These are phyloP conservation scores for Bryopsis sp. DNA, from an alignment of 139 green algal species.

Conservation along the genomic window DNA sequence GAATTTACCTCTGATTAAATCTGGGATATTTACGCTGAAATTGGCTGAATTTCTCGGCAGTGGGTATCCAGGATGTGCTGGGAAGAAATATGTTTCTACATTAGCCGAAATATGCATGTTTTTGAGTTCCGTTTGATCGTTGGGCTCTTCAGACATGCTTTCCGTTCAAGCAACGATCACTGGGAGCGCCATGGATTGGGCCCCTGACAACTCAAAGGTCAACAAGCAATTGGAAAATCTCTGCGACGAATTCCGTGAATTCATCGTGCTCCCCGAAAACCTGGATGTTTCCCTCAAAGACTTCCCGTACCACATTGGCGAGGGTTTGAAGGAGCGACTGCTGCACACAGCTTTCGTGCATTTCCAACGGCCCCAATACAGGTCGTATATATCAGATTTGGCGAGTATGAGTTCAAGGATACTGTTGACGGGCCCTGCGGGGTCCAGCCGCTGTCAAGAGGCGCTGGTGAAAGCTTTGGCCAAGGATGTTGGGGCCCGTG, in stretches of 20 bases:
- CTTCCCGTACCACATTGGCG: conserved; percentile 11
- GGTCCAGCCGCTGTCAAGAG: conserved; percentile 5
- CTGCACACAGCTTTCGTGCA: conserved; percentile 6
- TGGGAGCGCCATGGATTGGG: background rate
- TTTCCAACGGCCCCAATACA: background rate
- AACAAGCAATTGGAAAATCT: background rate
- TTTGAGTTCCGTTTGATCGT: background rate
- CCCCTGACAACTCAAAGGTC: background rate
- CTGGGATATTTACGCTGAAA: too few relatives aligned
- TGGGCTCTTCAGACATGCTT: background rate
- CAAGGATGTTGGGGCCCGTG: background rate
- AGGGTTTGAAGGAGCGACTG: background rate
- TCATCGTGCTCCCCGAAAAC: background rate
- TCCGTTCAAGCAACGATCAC: background rate
- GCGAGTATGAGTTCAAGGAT: background rate
- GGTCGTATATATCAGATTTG: background rate
- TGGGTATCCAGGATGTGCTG: too few relatives aligned
- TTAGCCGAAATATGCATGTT: too few relatives aligned
- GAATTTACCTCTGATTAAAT: too few relatives aligned
- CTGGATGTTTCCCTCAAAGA: background rate
- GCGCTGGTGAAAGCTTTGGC: conserved; percentile 5
- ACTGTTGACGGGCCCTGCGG: conserved; percentile 11
- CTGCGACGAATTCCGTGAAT: background rate
- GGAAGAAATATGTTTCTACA: too few relatives aligned
- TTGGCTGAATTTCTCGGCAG: too few relatives aligned